A percentile compares a stretch with the other conserved stretches of the same genome.
Conservation (phyloP, 495 filamentous ascomycete genomes). For the Talaromyces thailandensis region DNA sequence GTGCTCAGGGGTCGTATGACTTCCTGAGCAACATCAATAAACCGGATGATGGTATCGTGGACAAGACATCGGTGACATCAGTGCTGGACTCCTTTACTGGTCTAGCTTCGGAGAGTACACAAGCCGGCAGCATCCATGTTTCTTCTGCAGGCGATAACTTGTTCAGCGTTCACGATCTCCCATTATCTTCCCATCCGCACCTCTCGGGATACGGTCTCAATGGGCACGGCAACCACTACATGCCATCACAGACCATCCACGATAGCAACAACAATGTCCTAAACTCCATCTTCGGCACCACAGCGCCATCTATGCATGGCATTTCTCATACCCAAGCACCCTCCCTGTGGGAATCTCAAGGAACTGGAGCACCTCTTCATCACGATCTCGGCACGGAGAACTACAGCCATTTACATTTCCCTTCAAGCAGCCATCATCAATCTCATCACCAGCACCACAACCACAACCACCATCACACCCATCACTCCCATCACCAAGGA, state of each 20-base stretch:
- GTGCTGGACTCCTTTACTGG: slow-evolving; percentile 32
- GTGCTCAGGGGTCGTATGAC: slow-evolving; percentile 24
- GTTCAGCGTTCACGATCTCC: slow-evolving; percentile 32
- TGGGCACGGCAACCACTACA: slow-evolving; percentile 25
- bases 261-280: slow-evolving; percentile 29
- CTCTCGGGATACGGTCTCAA: slow-evolving; percentile 25
- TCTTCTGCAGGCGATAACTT: slow-evolving; percentile 25
- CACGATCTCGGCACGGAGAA: slow-evolving; percentile 23
- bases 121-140: slow-evolving; percentile 20
- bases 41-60: slow-evolving; percentile 26
- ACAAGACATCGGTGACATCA: slow-evolving; percentile 31
- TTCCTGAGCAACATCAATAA: slow-evolving; percentile 28
- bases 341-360: slow-evolving; percentile 22
- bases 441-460: neutral
- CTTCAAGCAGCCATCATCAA: slow-evolving; percentile 14
- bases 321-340: slow-evolving; percentile 25
- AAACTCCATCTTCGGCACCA: slow-evolving; percentile 24
- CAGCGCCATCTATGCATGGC: slow-evolving; percentile 28
- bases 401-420: slow-evolving; percentile 29
- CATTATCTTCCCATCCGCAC: slow-evolving; percentile 22
- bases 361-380: slow-evolving; percentile 18
- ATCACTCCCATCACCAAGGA: slow-evolving; percentile 13
- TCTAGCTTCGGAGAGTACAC: slow-evolving; percentile 24
- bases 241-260: slow-evolving; percentile 26
- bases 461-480: slow-evolving; percentile 1